phyloP scores from a whole-genome alignment of 164 flowering plant genomes.

The grape (Vitis vinifera) region DNA sequence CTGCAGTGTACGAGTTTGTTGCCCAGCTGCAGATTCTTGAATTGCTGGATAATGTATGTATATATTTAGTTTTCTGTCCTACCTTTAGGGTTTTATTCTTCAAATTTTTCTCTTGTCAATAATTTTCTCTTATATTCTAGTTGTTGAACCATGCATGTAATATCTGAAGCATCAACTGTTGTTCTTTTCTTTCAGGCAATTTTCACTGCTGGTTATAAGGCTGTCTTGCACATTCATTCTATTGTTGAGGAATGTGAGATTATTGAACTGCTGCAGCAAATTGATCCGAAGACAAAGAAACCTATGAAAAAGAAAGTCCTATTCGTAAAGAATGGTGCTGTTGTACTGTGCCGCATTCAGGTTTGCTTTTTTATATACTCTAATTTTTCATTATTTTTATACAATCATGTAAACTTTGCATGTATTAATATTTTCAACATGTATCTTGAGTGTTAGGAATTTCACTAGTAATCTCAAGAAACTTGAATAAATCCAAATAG shows the following conservation, averaged over 20 bases:
- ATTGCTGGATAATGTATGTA: slow-evolving; percentile 82
- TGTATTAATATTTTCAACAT: background rate
- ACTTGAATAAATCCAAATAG: too few species aligned
- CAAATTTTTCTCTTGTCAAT: background rate
- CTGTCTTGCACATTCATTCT: slow-evolving; percentile 89
- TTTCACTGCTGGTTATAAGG: slow-evolving; percentile 98
- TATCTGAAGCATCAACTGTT: slow-evolving; percentile 6
- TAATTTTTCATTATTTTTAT: too few species aligned
- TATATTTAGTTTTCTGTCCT: background rate
- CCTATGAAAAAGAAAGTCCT: slow-evolving; percentile 86
- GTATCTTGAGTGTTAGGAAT: too few species aligned
- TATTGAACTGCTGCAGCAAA: slow-evolving; percentile 75
- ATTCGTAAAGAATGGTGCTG: slow-evolving; percentile 90
- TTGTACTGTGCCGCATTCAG: slow-evolving; percentile 89
- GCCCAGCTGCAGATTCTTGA: slow-evolving; percentile 94
- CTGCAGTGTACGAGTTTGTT: slow-evolving; percentile 71
- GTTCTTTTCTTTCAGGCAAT: slow-evolving; percentile 63
- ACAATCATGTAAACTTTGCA: background rate
- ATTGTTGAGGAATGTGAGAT: slow-evolving; percentile 99
- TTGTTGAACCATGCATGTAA: background rate
- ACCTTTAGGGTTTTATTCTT: background rate
- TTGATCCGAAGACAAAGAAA: slow-evolving; percentile 90
- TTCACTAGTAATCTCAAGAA: too few species aligned
- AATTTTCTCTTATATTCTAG: background rate
- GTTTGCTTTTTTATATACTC: too few species aligned